These are phyloP conservation scores for Cronartium quercuum DNA, from an alignment of 1,284 basidiomycete species.

Conservation along the genomic window DNA sequence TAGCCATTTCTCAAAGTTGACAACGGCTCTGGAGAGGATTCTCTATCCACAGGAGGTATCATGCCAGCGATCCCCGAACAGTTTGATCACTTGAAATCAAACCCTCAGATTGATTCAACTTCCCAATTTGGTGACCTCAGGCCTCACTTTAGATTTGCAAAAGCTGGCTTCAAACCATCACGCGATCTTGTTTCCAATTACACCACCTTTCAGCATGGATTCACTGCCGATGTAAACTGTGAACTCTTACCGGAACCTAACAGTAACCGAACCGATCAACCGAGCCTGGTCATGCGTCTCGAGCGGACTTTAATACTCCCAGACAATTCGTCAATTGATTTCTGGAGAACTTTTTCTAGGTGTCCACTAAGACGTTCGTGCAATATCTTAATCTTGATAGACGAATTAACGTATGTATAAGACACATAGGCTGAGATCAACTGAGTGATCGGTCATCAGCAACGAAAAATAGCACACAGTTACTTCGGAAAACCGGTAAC, in stretches of 20 bases:
- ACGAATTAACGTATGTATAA: neutral
- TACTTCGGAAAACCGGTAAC: neutral
- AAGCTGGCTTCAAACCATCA: conserved; percentile 7
- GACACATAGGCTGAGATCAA: too few species aligned
- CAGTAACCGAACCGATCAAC: neutral
- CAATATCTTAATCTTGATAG: neutral
- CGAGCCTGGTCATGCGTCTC: neutral
- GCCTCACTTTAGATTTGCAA: neutral
- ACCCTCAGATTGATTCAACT: too few species aligned
- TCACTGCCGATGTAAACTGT: conserved; percentile 13
- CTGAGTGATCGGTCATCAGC: neutral
- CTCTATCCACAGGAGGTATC: too few species aligned
- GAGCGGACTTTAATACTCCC: conserved; percentile 9
- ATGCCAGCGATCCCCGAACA: too few species aligned
- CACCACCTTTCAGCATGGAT: conserved; percentile 29
- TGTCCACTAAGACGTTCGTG: conserved; percentile 3
- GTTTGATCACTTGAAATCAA: too few species aligned
- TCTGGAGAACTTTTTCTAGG: conserved; percentile 12
- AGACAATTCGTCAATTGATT: neutral
- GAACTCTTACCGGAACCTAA: neutral
- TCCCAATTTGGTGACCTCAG: neutral
- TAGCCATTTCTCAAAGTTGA: too few species aligned
- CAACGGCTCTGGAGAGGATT: too few species aligned
- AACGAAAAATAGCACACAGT: neutral
- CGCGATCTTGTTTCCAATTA: conserved; percentile 15